phyloP scores from a whole-genome alignment of 805 yeast genomes.

The Candida nanaspora region DNA sequence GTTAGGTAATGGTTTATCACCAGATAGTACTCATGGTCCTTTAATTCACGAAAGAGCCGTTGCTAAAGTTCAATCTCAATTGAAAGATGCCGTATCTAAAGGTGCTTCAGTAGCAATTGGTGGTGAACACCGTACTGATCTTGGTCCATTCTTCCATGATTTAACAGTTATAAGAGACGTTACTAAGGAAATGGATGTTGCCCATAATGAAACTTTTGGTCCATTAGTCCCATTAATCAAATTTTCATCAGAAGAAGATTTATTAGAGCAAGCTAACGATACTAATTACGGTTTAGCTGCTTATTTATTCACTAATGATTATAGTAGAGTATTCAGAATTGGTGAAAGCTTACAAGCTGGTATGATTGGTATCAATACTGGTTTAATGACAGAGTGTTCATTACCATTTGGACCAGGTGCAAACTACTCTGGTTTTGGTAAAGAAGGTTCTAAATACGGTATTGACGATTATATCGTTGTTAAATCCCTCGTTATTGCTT shows the following conservation, averaged over 20 bases:
- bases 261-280: constrained; percentile 51
- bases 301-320: constrained; percentile 57
- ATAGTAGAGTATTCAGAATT: constrained; percentile 47
- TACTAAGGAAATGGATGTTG: constrained; percentile 47
- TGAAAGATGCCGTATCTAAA: constrained; percentile 55
- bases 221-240: constrained; percentile 69
- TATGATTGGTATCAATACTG: constrained; percentile 79
- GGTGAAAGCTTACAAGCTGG: constrained; percentile 69
- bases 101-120: constrained; percentile 64
- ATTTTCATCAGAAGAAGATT: constrained; percentile 61
- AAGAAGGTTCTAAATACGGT: constrained; percentile 75
- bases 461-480: constrained; percentile 63
- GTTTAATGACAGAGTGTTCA: constrained; percentile 61
- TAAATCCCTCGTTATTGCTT: constrained; percentile 53
- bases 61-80: constrained; percentile 52
- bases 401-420: constrained; percentile 67
- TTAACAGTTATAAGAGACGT: constrained; percentile 63
- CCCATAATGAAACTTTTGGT: constrained; percentile 74
- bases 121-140: constrained; percentile 44
- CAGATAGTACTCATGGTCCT: constrained; percentile 68
- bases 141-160: constrained; percentile 61
- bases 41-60: constrained; percentile 58
- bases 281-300: constrained; percentile 74
- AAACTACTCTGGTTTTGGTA: constrained; percentile 72
- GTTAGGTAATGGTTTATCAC: constrained; percentile 58